phyloP scores from a whole-genome alignment of 495 filamentous ascomycete genomes.

The Penicillium argentinense region DNA sequence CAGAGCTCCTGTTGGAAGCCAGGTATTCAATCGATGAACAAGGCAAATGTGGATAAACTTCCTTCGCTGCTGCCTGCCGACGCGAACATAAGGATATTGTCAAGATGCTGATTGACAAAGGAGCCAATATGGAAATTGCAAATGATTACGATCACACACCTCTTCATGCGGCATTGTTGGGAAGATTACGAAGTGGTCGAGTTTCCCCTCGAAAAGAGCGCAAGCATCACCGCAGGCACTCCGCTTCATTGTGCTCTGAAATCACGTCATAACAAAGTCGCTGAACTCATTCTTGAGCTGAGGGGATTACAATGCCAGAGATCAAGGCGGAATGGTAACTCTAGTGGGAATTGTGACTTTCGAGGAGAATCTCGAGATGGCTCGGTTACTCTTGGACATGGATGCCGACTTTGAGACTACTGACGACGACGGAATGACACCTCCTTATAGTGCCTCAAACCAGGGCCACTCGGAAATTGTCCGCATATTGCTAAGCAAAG shows the following conservation, averaged over 20 bases:
- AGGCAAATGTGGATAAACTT: not conserved
- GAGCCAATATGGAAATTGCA: not conserved
- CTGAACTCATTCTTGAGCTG: not conserved
- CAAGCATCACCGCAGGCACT: not conserved
- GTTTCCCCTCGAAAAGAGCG: not conserved
- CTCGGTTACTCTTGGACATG: not conserved
- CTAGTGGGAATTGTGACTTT: not conserved
- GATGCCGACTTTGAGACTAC: not conserved
- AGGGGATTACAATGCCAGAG: not conserved
- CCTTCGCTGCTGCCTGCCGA: not conserved
- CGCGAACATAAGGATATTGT: not conserved
- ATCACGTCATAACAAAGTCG: not conserved
- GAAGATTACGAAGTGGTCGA: slow-evolving; percentile 3
- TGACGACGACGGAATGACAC: not conserved
- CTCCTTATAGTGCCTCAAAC: not conserved
- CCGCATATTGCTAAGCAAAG: not conserved
- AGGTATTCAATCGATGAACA: not conserved
- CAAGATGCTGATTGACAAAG: not conserved
- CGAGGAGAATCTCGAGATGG: not conserved
- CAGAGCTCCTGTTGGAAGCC: not conserved
- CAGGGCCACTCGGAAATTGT: not conserved
- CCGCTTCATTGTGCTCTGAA: not conserved
- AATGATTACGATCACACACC: not conserved
- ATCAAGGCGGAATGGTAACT: not conserved
- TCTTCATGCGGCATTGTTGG: not conserved